phyloP scores from a whole-genome alignment of 257 asterid genomes.

The Datura wrightii region DNA sequence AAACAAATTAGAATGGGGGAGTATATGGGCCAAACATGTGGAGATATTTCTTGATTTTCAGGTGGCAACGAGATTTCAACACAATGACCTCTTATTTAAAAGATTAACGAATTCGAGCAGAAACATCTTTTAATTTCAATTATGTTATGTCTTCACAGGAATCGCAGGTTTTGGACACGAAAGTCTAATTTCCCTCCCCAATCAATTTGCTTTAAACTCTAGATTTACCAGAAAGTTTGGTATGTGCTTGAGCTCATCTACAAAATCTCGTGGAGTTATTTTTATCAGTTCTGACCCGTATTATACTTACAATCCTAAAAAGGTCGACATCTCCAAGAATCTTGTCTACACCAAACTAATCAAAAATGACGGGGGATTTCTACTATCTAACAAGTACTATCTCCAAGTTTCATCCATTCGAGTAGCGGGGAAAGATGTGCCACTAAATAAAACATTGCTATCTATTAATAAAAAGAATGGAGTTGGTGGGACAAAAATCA shows the following conservation, averaged over 20 bases:
- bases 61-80: neutral
- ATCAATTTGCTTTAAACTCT: conserved; percentile 29
- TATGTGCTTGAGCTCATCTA: conserved; percentile 29
- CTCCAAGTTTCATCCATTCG: conserved; percentile 51
- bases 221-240: conserved; percentile 26
- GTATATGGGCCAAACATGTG: neutral
- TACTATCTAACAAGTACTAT: conserved; percentile 52
- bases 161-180: conserved; percentile 33
- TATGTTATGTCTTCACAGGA: conserved; percentile 13
- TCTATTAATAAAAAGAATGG: conserved; percentile 43
- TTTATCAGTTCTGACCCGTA: conserved; percentile 28
- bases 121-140: neutral
- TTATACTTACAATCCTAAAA: conserved; percentile 16
- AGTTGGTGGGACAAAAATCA: conserved; percentile 65
- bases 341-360: conserved; percentile 27
- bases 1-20: too few species aligned
- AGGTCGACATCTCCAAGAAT: conserved; percentile 24
- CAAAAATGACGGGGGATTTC: conserved; percentile 2
- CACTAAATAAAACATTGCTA: conserved; percentile 47
- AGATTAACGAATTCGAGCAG: neutral
- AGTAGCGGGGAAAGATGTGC: conserved; percentile 39
- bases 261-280: conserved; percentile 27
- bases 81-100: neutral
- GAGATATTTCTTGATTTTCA: neutral
- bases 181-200: conserved; percentile 31